Evolutionary conservation across 768 basidiomycete genomes (phyloP).

Genomic region (Dictyophora rubrovolvata): DNA sequence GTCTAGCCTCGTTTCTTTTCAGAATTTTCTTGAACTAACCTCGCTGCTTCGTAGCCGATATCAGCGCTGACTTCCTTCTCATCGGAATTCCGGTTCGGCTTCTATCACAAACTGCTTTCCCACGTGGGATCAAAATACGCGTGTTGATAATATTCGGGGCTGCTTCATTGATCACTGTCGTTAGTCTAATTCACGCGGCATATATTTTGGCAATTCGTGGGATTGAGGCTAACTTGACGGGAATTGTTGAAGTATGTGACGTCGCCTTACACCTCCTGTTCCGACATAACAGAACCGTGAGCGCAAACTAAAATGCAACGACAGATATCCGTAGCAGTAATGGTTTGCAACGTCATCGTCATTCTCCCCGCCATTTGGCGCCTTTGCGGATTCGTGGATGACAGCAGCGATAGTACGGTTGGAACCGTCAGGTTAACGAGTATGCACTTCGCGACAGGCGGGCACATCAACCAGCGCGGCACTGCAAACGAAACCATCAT

Average conservation of each 20-base stretch:
- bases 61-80: slow-evolving; percentile 35
- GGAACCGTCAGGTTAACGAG: background rate
- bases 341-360: slow-evolving; percentile 34
- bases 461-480: background rate
- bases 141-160: slow-evolving; percentile 45
- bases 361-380: slow-evolving; percentile 27
- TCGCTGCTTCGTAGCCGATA: slow-evolving; percentile 28
- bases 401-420: background rate
- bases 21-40: slow-evolving; percentile 5
- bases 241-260: slow-evolving; percentile 32
- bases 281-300: no score
- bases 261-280: background rate
- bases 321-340: slow-evolving; percentile 28
- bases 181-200: slow-evolving; percentile 33
- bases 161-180: slow-evolving; percentile 38
- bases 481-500: background rate
- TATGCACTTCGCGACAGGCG: background rate
- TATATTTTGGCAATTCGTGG: slow-evolving; percentile 25
- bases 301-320: background rate
- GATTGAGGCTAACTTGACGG: slow-evolving; percentile 15
- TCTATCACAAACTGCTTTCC: slow-evolving; percentile 32
- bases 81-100: slow-evolving; percentile 36
- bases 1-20: background rate
- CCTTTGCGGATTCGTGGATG: slow-evolving; percentile 1
- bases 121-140: slow-evolving; percentile 25